Evolutionary conservation across 495 filamentous ascomycete species (phyloP).

Genomic region (Penicillium nucicola): DNA sequence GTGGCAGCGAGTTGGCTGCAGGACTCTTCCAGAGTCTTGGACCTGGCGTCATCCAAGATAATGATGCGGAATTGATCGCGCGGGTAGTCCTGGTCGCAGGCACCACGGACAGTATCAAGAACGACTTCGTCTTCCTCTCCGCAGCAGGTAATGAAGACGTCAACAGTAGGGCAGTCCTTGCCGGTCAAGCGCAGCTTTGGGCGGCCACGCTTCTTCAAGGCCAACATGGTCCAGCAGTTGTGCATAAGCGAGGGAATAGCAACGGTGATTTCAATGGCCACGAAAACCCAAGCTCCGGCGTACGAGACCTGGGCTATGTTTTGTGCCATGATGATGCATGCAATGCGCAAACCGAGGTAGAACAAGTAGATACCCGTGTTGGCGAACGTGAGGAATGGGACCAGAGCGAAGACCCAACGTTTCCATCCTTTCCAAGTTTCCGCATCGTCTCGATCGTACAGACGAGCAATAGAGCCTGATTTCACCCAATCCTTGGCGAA

Average conservation of each 20-base stretch:
- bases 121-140: conserved; percentile 51
- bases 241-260: conserved; percentile 40
- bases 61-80: conserved; percentile 45
- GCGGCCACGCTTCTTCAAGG: conserved; percentile 35
- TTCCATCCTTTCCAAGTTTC: conserved; percentile 43
- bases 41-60: conserved; percentile 49
- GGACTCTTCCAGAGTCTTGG: conserved; percentile 29
- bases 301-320: conserved; percentile 20
- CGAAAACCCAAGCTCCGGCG: conserved; percentile 40
- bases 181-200: conserved; percentile 42
- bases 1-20: conserved; percentile 20
- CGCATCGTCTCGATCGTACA: conserved; percentile 39
- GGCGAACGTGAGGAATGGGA: conserved; percentile 35
- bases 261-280: conserved; percentile 35
- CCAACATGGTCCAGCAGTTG: conserved; percentile 42
- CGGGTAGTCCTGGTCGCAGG: conserved; percentile 49
- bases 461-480: conserved; percentile 31
- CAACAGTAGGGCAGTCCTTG: conserved; percentile 44
- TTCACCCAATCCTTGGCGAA: conserved; percentile 34
- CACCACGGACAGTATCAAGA: conserved; percentile 50
- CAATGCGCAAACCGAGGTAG: conserved; percentile 38
- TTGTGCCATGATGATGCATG: conserved; percentile 38
- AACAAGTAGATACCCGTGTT: conserved; percentile 35
- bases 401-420: conserved; percentile 32
- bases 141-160: conserved; percentile 51